These are phyloP conservation scores for Flaveria bidentis DNA, from an alignment of 129 eudicot genomes.

Conservation along the genomic window DNA sequence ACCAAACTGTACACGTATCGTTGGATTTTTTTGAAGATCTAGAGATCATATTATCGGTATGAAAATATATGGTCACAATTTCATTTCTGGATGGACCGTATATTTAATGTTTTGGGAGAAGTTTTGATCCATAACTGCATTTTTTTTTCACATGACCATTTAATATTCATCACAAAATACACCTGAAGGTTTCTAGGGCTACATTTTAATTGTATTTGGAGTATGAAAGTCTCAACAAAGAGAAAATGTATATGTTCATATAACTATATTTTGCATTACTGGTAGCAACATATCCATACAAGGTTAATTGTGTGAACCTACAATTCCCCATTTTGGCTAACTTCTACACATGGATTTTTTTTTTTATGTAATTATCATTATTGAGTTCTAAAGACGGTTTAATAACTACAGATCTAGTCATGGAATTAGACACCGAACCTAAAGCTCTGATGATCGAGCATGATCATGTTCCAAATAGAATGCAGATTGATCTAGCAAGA, in stretches of 20 bases:
- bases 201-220: no score
- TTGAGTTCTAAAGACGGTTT: conserved; percentile 14
- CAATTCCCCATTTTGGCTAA: conserved; percentile 9
- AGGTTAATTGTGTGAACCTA: not conserved
- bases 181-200: no score
- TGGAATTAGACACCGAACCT: conserved; percentile 34
- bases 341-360: not conserved
- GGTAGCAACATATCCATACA: not conserved
- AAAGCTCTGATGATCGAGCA: conserved; percentile 52
- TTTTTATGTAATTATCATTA: no score
- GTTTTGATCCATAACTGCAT: not conserved
- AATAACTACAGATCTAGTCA: conserved; percentile 30
- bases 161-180: not conserved
- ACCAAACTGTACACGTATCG: not conserved
- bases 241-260: no score
- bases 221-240: no score
- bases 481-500: conserved; percentile 67
- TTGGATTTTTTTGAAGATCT: no score
- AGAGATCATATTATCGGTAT: no score
- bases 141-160: not conserved
- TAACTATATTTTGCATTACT: not conserved
- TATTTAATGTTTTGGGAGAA: no score
- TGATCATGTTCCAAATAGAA: conserved; percentile 23
- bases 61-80: no score
- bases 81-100: not conserved